Base-by-base conservation (phyloP, 2,329 filamentous ascomycete species). In the Drechslerella coelobrocha region DNA sequence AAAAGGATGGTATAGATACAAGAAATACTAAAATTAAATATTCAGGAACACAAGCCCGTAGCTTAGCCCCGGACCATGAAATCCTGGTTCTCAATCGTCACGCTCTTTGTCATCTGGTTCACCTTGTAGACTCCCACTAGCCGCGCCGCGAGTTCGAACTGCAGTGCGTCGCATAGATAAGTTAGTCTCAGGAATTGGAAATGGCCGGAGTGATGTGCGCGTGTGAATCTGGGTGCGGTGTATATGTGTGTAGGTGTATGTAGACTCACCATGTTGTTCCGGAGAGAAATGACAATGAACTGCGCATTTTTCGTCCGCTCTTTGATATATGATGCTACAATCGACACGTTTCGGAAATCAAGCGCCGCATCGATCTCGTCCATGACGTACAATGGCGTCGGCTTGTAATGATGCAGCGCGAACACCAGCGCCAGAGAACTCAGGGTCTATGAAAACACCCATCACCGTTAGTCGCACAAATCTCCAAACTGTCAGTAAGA, bases 51-150 rank as follows among this genome's bases (percentile, higher is more conserved):
- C 26, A 48, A 9, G 43, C 37, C 23, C 29, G 26, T 29, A 45
- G 9, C 7, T 52, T 63, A 71, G 37, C 24, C 48, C 41, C 66
- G 66, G 45, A 68, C 77, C 75, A 89, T 90, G 77, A 88, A 94
- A 80, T 94, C 89, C 74, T 83, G 83, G 80, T 94, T 94, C 80
- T 94, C 90, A 73, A 94, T 91, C 57, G 90, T 92, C 21, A 94
- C 90, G 79, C 89, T 92, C 85, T 93, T 94, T 72, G 90, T 94
- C 87, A 97, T 99, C 80, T 99, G 93, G 80, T 96, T 97, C 78
- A 99, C 94, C 83, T 99, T 99, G 83, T 99, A 99, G 61, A 99
- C 94, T 75, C 95, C 95, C 12, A 99, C 92, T 68, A 99, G 85
- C 61, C 95, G 86, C 65, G 91, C 87, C n/a, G 95, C 93, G 73